phyloP scores from a whole-genome alignment of 257 asterid species.

The Solanum piurae region DNA sequence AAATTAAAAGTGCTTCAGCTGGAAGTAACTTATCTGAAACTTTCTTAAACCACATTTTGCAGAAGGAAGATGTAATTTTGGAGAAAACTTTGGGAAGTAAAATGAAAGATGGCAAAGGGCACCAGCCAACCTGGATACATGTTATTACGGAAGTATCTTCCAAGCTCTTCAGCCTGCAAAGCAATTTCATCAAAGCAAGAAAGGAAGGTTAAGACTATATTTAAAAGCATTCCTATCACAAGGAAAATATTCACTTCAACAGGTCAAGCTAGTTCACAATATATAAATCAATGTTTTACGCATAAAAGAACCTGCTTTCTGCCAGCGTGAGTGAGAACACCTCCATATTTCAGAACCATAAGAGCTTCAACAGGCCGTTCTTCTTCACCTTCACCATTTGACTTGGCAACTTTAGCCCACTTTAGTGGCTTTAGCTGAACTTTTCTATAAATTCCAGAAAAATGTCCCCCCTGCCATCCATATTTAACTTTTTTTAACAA shows the following conservation, averaged over 20 bases:
- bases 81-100: not conserved
- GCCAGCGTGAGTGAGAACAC: slow-evolving; percentile 99
- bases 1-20: not conserved
- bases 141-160: slow-evolving; percentile 86
- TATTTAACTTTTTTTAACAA: slow-evolving; percentile 3
- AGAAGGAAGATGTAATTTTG: not conserved
- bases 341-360: slow-evolving; percentile 97
- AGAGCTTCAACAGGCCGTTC: slow-evolving; percentile 92
- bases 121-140: slow-evolving; percentile 80
- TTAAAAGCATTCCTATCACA: not conserved
- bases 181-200: slow-evolving; percentile 7
- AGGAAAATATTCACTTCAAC: not conserved
- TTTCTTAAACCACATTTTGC: not conserved
- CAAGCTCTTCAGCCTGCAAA: slow-evolving; percentile 95
- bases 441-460: slow-evolving; percentile 94
- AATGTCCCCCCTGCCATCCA: slow-evolving; percentile 84
- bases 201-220: not conserved
- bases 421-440: slow-evolving; percentile 92
- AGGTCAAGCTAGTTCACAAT: not conserved
- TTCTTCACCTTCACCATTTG: slow-evolving; percentile 84
- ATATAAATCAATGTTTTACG: not conserved
- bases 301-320: slow-evolving; percentile 65
- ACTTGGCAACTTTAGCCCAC: slow-evolving; percentile 72
- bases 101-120: not conserved
- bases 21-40: not conserved